Base-by-base conservation (phyloP, 768 basidiomycete species). In the Rhizopogon salebrosus region DNA sequence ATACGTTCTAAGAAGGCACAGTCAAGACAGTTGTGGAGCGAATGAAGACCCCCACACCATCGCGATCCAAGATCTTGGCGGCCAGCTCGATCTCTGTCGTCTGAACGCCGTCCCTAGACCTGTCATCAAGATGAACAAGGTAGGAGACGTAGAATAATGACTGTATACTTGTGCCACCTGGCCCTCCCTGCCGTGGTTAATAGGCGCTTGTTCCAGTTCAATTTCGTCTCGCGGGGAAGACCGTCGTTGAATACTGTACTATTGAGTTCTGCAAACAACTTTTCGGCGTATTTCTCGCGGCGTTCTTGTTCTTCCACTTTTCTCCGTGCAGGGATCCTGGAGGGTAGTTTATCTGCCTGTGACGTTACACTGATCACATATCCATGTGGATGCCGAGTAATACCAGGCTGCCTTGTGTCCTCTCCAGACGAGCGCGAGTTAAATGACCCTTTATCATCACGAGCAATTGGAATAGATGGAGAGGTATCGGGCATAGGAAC, bases 41-140 rank as follows among this genome's bases (percentile, higher is more conserved):
- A 34, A 43, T 9, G 18, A 14, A 22, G 29, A 16, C 16, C 27
- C 10, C 54, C 74, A 53, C 52, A 89, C 91, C 88, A 58, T 88
- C 80, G 46, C 78, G 80, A 56, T 89, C 89, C 54, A 93, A 66
- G 26, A 95, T 84, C 64, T 94, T 95, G 41, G 79, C 77, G 4
- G 90, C 87, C n/a, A 95, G 72, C 60, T 91, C 83, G 52, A 94
- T 92, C 59, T 80, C 78, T 1, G 77, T 78, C 5, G 70, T 78
- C 50, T 83, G 72, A n/a, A 73, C 68, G 8, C 86, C 85, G 10
- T 85, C 77, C 42, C 75, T 73, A 18, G 78, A 79, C 42, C 82
- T 85, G 51, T 29, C 48, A 56, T 54, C 26, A 24, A 37, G 45
- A 29, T 60, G 24, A 49, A 55, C 39, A 18, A 9, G 1, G 11